These are phyloP conservation scores for Samsoniella hepiali DNA, from an alignment of 2,329 filamentous ascomycete species.

Conservation along the genomic window DNA sequence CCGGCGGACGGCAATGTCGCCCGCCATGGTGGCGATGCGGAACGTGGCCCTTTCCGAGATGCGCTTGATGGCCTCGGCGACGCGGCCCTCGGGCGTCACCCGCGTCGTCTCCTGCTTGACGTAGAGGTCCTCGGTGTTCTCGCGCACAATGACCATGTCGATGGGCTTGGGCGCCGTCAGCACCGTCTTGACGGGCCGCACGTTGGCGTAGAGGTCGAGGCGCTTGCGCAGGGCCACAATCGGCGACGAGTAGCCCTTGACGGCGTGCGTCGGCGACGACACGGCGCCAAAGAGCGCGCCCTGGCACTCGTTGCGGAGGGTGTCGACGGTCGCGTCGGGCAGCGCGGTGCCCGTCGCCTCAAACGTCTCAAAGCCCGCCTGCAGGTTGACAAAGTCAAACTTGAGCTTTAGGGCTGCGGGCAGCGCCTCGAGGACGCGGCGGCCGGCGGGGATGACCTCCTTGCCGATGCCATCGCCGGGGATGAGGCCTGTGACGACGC, in stretches of 20 bases:
- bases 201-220: conserved; percentile 94
- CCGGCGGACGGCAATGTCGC: conserved; percentile 85
- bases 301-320: conserved; percentile 87
- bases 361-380: conserved; percentile 92
- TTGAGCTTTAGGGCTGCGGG: conserved; percentile 86
- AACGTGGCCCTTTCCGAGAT: conserved; percentile 82
- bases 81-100: conserved; percentile 68
- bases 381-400: conserved; percentile 90
- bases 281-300: conserved; percentile 96
- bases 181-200: conserved; percentile 88
- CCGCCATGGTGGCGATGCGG: conserved; percentile 89
- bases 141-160: conserved; percentile 96
- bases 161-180: conserved; percentile 63
- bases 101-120: conserved; percentile 94
- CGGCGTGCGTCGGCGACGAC: conserved; percentile 82
- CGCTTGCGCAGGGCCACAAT: conserved; percentile 96
- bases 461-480: conserved; percentile 97
- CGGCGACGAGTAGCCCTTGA: conserved; percentile 92
- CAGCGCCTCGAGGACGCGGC: conserved; percentile 86
- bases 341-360: conserved; percentile 84
- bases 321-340: conserved; percentile 84
- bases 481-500: conserved; percentile 70
- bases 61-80: conserved; percentile 96
- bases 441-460: conserved; percentile 94
- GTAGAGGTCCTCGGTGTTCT: conserved; percentile 98